A percentile compares a stretch with the other conserved stretches of the same genome.
Evolutionary conservation across 2,329 filamentous ascomycete species (phyloP).

Genomic region (Xylariaceae sp.): DNA sequence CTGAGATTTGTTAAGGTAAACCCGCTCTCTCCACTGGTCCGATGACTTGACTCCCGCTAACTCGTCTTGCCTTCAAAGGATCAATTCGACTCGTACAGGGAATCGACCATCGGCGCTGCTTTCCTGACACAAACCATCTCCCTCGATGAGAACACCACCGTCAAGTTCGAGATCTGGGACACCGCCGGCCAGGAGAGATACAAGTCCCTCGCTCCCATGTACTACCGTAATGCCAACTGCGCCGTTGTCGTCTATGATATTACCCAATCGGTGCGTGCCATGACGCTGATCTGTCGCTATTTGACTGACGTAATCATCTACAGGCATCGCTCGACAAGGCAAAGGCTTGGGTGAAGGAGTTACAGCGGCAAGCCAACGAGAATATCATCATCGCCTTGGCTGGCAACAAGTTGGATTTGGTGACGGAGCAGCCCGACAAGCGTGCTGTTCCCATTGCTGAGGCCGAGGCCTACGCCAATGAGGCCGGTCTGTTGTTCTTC

Average conservation of each 20-base stretch:
- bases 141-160: constrained; percentile 94
- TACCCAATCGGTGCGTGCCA: constrained; percentile 83
- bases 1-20: constrained; percentile 93
- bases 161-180: constrained; percentile 99
- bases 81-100: constrained; percentile 96
- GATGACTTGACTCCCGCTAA: not conserved
- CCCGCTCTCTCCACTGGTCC: constrained; percentile 5
- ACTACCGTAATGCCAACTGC: constrained; percentile 99
- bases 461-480: constrained; percentile 89
- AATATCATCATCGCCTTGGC: constrained; percentile 99
- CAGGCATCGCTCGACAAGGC: constrained; percentile 97
- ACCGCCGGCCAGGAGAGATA: constrained; percentile 98
- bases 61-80: constrained; percentile 53
- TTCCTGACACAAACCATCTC: constrained; percentile 99
- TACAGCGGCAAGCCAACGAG: constrained; percentile 97
- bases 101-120: constrained; percentile 96
- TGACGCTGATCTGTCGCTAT: constrained; percentile 6
- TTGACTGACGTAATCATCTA: constrained; percentile 22
- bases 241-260: constrained; percentile 99
- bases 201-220: constrained; percentile 98
- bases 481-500: constrained; percentile 94
- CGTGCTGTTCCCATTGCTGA: constrained; percentile 84
- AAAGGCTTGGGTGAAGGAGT: constrained; percentile 98
- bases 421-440: constrained; percentile 92
- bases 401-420: constrained; percentile 96